phyloP scores from a whole-genome alignment of 139 green algal genomes.

The Chloropicon primus region DNA sequence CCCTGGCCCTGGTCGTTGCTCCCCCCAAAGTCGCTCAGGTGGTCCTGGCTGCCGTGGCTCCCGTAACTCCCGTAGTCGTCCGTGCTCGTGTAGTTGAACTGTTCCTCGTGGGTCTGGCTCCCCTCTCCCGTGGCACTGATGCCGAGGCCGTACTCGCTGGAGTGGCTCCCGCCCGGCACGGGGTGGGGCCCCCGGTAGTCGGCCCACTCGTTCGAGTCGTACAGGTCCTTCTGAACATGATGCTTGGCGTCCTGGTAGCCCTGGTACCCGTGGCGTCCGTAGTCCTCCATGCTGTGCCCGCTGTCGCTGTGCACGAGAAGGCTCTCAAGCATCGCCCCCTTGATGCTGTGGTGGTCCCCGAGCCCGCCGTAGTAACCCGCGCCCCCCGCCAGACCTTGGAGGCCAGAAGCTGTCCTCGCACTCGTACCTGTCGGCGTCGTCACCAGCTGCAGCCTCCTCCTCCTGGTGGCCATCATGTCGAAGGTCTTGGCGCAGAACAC shows the following conservation, averaged over 20 bases:
- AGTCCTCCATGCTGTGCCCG: too few species aligned
- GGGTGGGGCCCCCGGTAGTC: too few species aligned
- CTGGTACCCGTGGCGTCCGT: background rate
- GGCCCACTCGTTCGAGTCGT: background rate
- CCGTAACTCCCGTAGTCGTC: background rate
- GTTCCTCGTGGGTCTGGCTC: background rate
- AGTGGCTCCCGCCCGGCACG: too few species aligned
- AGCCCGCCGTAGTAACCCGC: background rate
- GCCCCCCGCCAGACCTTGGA: too few species aligned
- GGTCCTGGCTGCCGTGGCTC: background rate
- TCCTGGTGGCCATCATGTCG: background rate
- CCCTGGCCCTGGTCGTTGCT: too few species aligned
- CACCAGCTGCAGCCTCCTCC: background rate
- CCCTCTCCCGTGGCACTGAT: background rate
- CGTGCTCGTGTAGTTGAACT: background rate
- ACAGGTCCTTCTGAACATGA: background rate
- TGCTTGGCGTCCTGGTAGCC: too few species aligned
- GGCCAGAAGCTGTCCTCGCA: too few species aligned
- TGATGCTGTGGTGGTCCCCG: background rate
- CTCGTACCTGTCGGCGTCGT: background rate
- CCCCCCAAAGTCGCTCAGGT: too few species aligned
- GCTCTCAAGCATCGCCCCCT: background rate
- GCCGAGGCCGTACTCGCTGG: background rate
- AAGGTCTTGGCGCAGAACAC: background rate
- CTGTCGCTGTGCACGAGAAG: too few species aligned